A percentile compares a stretch with the other conserved stretches of the same genome.
These are phyloP conservation scores for Boletellus ananas DNA, from an alignment of 768 basidiomycete species.

Conservation along the genomic window DNA sequence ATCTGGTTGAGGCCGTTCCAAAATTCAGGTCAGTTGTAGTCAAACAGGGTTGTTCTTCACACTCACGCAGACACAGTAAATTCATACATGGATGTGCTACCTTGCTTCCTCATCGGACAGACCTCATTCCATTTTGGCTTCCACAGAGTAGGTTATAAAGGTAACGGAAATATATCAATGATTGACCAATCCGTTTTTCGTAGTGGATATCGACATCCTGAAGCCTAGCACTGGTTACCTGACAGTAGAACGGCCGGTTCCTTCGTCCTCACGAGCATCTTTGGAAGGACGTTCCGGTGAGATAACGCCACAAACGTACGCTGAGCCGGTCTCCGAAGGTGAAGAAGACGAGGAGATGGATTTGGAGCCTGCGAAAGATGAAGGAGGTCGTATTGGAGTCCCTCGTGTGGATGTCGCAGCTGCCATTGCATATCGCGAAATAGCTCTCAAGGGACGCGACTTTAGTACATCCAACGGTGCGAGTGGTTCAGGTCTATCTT, in stretches of 20 bases:
- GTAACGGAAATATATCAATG: no score
- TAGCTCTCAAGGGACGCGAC: constrained; percentile 56
- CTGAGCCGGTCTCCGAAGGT: constrained; percentile 92
- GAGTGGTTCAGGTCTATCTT: constrained; percentile 8
- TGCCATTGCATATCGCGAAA: constrained; percentile 83
- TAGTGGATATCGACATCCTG: constrained; percentile 93
- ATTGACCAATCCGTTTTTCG: neutral
- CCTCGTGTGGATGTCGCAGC: constrained; percentile 71
- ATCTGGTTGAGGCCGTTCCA: constrained; percentile 95
- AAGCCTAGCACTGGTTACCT: constrained; percentile 84
- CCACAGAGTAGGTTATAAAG: constrained; percentile 68
- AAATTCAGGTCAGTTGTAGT: constrained; percentile 74
- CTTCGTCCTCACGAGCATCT: constrained; percentile 42
- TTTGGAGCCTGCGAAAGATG: constrained; percentile 69
- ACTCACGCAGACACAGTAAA: constrained; percentile 48
- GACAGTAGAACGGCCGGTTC: constrained; percentile 71
- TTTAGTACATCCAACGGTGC: constrained; percentile 3
- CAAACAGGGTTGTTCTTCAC: neutral
- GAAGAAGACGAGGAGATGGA: constrained; percentile 83
- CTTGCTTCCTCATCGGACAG: constrained; percentile 85
- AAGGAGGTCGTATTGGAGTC: constrained; percentile 76
- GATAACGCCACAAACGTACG: constrained; percentile 51
- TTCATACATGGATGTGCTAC: constrained; percentile 97
- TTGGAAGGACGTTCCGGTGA: constrained; percentile 46
- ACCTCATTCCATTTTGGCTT: constrained; percentile 97